Conservation (phyloP, 768 basidiomycete species). For the Tulasnella sp. region DNA sequence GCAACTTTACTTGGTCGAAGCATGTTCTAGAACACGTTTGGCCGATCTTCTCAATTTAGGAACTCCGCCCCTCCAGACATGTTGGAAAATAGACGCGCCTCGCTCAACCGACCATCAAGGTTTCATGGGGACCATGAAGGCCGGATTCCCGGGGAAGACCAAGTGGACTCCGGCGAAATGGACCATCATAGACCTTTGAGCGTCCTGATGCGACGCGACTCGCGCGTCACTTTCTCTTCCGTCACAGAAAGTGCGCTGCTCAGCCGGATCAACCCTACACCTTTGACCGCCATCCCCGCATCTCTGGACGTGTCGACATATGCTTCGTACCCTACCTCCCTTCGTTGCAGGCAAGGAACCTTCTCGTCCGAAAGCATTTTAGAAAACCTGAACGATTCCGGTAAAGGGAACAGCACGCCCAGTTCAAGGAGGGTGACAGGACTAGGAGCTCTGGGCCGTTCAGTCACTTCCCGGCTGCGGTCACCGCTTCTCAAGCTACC, state of each 20-base stretch:
- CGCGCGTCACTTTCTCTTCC: slow-evolving; percentile 2
- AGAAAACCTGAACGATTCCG: neutral
- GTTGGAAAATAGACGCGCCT: neutral
- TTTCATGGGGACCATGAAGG: slow-evolving; percentile 1
- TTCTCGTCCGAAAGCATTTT: neutral
- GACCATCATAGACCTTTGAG: neutral
- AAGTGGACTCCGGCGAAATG: neutral
- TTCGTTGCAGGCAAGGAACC: neutral
- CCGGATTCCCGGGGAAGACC: slow-evolving; percentile 10
- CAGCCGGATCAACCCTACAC: neutral
- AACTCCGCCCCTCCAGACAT: neutral
- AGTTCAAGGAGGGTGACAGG: neutral
- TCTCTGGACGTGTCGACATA: slow-evolving; percentile 1
- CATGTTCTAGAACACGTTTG: slow-evolving; percentile 11
- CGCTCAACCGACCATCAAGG: neutral
- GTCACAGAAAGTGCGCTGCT: slow-evolving; percentile 2
- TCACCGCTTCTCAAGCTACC: neutral
- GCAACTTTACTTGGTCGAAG: slow-evolving; percentile 14
- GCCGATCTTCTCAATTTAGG: neutral
- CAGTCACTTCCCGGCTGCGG: neutral
- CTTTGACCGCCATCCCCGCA: slow-evolving; percentile 6
- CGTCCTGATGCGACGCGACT: neutral
- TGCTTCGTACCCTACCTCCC: neutral
- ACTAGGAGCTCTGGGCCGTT: neutral
- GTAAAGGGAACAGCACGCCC: neutral